Evolutionary conservation across 1,139 yeast genomes (phyloP).

Genomic region (Arxiozyma slooffiae): DNA sequence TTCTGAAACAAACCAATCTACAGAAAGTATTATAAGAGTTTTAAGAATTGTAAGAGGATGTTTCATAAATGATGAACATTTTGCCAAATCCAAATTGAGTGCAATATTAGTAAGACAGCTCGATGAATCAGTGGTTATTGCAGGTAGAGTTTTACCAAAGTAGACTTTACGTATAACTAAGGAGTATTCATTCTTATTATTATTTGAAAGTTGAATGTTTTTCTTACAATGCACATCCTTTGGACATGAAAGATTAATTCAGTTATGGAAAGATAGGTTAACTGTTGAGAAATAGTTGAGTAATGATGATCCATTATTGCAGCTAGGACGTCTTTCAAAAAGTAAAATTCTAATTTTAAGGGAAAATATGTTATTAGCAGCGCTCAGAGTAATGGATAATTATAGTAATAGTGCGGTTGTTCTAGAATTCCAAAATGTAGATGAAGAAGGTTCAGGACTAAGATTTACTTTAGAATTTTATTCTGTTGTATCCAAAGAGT

Average conservation of each 20-base stretch:
- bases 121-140: conserved; percentile 83
- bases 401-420: conserved; percentile 76
- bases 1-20: conserved; percentile 17
- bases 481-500: conserved; percentile 69
- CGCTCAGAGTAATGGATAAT: conserved; percentile 63
- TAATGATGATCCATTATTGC: conserved; percentile 28
- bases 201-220: conserved; percentile 68
- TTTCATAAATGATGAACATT: conserved; percentile 38
- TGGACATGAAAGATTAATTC: conserved; percentile 79
- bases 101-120: conserved; percentile 81
- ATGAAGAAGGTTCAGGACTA: conserved; percentile 91
- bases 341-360: conserved; percentile 77
- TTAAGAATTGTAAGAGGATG: conserved; percentile 40
- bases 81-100: conserved; percentile 72
- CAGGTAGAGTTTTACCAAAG: conserved; percentile 76
- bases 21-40: conserved; percentile 45
- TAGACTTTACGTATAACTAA: conserved; percentile 74
- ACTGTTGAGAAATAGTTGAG: conserved; percentile 34
- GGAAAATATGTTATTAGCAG: conserved; percentile 61
- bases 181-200: conserved; percentile 72
- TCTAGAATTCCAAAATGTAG: conserved; percentile 78
- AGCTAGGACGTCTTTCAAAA: conserved; percentile 67
- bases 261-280: conserved; percentile 59
- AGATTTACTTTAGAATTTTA: conserved; percentile 96
- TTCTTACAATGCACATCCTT: conserved; percentile 83